Percentiles rank a stretch among this genome's conserved stretches.
These are phyloP conservation scores for Alternaria angustiovoidea DNA, from an alignment of 2,329 filamentous ascomycete genomes.

Conservation along the genomic window DNA sequence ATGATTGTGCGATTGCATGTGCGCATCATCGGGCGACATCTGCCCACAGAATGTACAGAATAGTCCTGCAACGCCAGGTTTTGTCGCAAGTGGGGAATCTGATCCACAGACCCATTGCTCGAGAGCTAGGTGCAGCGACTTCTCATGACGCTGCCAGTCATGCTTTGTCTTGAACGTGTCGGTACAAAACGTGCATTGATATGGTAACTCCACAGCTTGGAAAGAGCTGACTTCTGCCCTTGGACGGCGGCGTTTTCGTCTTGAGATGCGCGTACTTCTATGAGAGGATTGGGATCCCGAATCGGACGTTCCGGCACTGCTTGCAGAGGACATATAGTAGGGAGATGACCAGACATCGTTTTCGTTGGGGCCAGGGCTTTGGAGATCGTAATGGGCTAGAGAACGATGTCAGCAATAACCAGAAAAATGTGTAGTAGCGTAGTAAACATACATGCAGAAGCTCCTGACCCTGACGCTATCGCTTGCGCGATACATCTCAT, in stretches of 20 bases:
- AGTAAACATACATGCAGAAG: background rate
- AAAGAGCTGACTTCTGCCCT: background rate
- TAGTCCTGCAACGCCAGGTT: background rate
- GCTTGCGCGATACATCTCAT: background rate
- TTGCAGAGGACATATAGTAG: background rate
- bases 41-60: background rate
- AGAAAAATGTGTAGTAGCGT: background rate
- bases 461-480: background rate
- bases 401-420: background rate
- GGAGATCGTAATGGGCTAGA: background rate
- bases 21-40: background rate
- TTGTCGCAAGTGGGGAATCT: background rate
- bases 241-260: background rate
- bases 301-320: background rate
- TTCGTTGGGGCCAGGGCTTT: background rate
- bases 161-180: background rate
- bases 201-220: background rate
- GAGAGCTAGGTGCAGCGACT: background rate
- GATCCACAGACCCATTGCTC: background rate
- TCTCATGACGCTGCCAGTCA: background rate
- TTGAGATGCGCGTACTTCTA: background rate
- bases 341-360: background rate
- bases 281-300: background rate
- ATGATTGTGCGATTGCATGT: background rate
- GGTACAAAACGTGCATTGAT: background rate